phyloP scores from a whole-genome alignment of 176 grass and related monocot species.

The Carex kokanica region DNA sequence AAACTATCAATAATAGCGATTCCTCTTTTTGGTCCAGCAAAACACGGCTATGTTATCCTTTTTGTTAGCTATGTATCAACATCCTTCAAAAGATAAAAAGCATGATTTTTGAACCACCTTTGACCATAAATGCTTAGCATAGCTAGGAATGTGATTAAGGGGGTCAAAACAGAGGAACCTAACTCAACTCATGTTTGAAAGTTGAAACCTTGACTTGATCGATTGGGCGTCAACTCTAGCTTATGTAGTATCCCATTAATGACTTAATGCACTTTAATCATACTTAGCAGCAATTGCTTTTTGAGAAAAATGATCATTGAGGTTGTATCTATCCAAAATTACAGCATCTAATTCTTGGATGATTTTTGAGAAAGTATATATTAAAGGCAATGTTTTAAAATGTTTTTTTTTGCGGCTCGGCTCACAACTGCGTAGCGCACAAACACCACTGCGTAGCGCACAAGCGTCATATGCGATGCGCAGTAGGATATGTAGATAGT shows the following conservation, averaged over 20 bases:
- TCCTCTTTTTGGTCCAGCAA: constrained; percentile 20
- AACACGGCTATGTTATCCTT: constrained; percentile 14
- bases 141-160: not conserved
- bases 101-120: constrained; percentile 26
- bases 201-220: not conserved
- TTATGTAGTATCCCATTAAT: constrained; percentile 20
- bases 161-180: constrained; percentile 16
- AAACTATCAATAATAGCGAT: not conserved
- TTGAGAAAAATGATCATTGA: not conserved
- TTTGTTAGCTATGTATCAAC: constrained; percentile 29
- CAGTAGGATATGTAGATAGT: too few species aligned
- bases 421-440: too few species aligned
- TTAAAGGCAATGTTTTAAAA: too few species aligned
- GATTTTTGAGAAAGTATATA: too few species aligned
- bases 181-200: constrained; percentile 28
- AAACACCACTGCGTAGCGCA: too few species aligned
- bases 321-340: not conserved
- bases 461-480: too few species aligned
- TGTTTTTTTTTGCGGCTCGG: too few species aligned
- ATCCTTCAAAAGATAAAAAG: constrained; percentile 12
- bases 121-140: not conserved
- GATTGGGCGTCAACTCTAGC: constrained; percentile 29
- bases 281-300: not conserved
- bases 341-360: not conserved
- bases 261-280: constrained; percentile 4